Evolutionary conservation across 192 early-diverging fungal species (phyloP), one percentile per base, ranked within the genome.

Genomic region (Backusella mclennaniae): DNA sequence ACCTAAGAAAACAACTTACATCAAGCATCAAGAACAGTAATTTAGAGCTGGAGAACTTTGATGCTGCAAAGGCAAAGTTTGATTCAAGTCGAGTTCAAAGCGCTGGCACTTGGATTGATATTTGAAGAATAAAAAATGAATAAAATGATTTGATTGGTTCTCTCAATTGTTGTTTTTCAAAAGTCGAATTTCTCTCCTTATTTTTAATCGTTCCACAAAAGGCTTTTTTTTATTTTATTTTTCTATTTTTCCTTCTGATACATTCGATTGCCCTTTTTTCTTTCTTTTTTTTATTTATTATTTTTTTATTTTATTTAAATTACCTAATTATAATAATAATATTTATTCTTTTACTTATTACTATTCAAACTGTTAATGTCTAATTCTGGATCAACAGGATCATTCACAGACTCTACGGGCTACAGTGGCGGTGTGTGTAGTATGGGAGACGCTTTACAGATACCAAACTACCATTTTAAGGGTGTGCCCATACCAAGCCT

Each of bases 381-480:
- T 56, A 75, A 75, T 44, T 79, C 78, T 38, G 78, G 74, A 75
- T 79, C 78, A 17, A 46, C 72, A n/a, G 67, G 72, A 74, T 79
- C 77, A 17, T 49, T 66, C 26, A 79, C 67, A 33, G 77, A 79
- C 38, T 42, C 72, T 21, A 70, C 73, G 4, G 67, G 46, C 14
- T 56, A 56, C 59, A 74, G 52, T 35, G 56, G 56, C 9, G 56
- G 56, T 26, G 56, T 29, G 8, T 4, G 26, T 29, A 11, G 21
- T 63, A 63, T 71, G 1, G 59, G 73, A 14, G 78, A 75, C 29
- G 9, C 52, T 15, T 15, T 79, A 26, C 78, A 79, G 41, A 79
- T 79, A 42, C 78, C 74, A 26, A 74, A 74, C 59, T 79, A 79
- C 21, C 74, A 75, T 35, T 79, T 79, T 17, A 79, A 76, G 41